Evolutionary conservation across 1,284 basidiomycete genomes (phyloP), one percentile per base, ranked within the genome.

Genomic region (Spongispora temasekensis): DNA sequence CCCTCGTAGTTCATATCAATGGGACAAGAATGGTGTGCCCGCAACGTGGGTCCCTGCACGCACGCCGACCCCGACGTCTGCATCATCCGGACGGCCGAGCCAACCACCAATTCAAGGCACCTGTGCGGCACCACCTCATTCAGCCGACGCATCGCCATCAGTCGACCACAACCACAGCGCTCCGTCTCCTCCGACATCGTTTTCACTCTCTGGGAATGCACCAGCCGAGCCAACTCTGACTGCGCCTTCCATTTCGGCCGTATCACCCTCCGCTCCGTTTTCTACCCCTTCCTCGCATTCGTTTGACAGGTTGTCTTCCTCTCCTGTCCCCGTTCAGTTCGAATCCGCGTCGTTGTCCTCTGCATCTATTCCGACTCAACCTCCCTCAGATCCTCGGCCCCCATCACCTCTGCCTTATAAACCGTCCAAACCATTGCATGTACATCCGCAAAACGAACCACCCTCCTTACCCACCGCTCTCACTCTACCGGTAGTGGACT

Each of bases 261-360:
- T 66, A 17, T 79, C 78, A 0, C 78, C 78, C 12, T 78, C 78
- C 2, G 63, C 65, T 15, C 64, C 76, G n/a, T 78, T 78, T 59
- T 75, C 78, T 42, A 78, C 73, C 56, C 69, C 79, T 34, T 77
- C 71, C 9, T 48, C 78, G 27, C 66, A 75, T 52, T 75, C 74
- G 3, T 74, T 77, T 10, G 66, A 68, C 28, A 60, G 52, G 46
- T 59, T 53, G 40, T 63, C 61, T 34, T 59, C 57, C n/a, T 44
- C 53, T 13, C 44, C 57, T 50, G 53, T 61, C 0, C 65, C 69
- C 5, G 44, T 55, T 5, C 17, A 63, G 31, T 53, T 59, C 30
- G 69, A 63, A 51, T 35, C 57, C 44, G 27, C 44, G 2, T 32
- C 53, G 1, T 31, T 5, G 31, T 40, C 60, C n/a, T 52, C 53